Evolutionary conservation across 164 flowering plant species (phyloP).

Genomic region (Warburgia ugandensis): DNA sequence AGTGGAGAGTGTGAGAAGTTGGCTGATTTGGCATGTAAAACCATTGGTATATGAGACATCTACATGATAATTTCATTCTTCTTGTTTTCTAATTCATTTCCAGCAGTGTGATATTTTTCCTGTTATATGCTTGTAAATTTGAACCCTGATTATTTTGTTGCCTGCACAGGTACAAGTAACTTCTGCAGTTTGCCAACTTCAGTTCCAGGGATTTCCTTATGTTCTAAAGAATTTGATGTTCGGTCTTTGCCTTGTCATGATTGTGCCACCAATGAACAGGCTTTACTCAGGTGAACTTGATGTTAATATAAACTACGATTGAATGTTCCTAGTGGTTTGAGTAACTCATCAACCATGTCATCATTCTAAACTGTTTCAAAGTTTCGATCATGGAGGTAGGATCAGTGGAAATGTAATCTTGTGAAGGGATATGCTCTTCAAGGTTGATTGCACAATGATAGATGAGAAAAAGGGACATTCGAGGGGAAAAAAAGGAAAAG

Average conservation of each 20-base stretch:
- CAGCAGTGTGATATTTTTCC: background rate
- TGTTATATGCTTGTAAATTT: background rate
- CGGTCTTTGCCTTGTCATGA: conserved; percentile 12
- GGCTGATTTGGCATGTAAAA: conserved; percentile 20
- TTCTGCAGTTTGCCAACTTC: conserved; percentile 17
- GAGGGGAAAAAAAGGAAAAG: too few species aligned
- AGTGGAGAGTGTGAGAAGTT: conserved; percentile 16
- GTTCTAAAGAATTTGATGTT: conserved; percentile 20
- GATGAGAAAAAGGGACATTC: too few species aligned
- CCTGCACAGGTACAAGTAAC: conserved; percentile 22
- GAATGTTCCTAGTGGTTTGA: too few species aligned
- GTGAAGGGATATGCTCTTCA: too few species aligned
- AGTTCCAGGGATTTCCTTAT: conserved; percentile 15
- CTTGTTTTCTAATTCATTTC: background rate
- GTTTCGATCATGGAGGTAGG: too few species aligned
- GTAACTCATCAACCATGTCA: too few species aligned
- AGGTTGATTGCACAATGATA: too few species aligned
- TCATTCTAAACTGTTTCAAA: too few species aligned
- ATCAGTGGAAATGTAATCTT: too few species aligned
- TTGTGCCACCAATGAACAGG: conserved; percentile 15
- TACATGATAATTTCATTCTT: background rate
- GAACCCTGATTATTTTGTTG: background rate
- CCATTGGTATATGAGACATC: background rate
- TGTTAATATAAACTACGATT: too few species aligned
- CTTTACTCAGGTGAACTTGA: conserved; percentile 32